phyloP scores from a whole-genome alignment of 106 monocot genomes.

The Dendrobium huoshanense region DNA sequence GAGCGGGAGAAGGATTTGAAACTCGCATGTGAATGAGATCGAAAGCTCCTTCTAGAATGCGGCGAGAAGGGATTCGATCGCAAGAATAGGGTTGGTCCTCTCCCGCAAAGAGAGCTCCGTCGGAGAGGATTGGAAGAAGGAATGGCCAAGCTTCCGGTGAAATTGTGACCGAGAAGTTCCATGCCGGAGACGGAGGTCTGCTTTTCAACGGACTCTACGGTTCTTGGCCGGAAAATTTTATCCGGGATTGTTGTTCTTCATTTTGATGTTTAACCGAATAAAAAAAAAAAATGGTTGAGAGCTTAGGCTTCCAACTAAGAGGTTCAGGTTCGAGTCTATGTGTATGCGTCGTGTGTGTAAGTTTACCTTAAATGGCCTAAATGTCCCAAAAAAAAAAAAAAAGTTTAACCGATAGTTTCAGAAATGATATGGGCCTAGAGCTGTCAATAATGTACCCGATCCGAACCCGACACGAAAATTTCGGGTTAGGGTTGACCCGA shows the following conservation, averaged over 20 bases:
- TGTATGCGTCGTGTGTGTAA: too few species aligned
- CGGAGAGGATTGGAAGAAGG: slow-evolving; percentile 7
- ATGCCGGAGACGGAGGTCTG: background rate
- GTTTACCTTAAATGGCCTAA: too few species aligned
- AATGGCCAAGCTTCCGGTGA: background rate
- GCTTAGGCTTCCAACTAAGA: too few species aligned
- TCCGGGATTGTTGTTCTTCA: background rate
- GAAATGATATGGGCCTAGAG: too few species aligned
- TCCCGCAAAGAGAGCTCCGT: background rate
- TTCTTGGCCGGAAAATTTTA: background rate
- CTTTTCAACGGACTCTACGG: background rate
- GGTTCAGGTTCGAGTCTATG: too few species aligned
- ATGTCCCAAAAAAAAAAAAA: too few species aligned
- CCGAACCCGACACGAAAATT: too few species aligned
- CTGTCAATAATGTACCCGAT: too few species aligned
- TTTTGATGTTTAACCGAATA: too few species aligned
- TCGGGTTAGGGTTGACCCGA: too few species aligned
- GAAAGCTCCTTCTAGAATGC: background rate
- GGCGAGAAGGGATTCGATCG: background rate
- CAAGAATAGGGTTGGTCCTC: background rate
- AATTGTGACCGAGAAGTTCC: slow-evolving; percentile 16
- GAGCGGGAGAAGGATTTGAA: background rate
- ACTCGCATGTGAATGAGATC: background rate
- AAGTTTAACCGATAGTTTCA: too few species aligned
- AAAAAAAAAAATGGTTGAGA: too few species aligned